Percentiles rank a stretch among this genome's conserved stretches.
These are phyloP conservation scores for Pichia norvegensis DNA, from an alignment of 1,139 yeast species.

Conservation along the genomic window DNA sequence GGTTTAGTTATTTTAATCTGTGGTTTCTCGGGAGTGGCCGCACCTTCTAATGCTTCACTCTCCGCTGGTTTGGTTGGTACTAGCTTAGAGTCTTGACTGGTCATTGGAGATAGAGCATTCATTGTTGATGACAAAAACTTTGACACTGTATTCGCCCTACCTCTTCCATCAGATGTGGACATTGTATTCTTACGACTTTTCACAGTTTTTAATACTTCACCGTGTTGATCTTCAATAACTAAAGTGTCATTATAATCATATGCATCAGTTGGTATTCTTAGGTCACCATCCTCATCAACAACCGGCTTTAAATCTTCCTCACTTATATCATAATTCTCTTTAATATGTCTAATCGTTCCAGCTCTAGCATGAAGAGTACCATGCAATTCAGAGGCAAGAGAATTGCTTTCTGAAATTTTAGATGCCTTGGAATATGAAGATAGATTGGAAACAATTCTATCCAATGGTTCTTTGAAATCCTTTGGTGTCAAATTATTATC, in stretches of 20 bases:
- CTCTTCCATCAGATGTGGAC: constrained; percentile 6
- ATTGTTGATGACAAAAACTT: constrained; percentile 10
- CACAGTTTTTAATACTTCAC: constrained; percentile 51
- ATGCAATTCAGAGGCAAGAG: constrained; percentile 1
- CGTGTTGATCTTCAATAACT: constrained; percentile 73
- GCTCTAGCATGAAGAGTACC: constrained; percentile 13
- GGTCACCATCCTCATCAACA: constrained; percentile 24
- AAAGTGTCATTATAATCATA: constrained; percentile 66
- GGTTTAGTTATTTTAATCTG: background rate
- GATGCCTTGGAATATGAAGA: constrained; percentile 3
- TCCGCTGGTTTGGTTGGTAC: background rate
- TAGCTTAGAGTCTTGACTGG: background rate
- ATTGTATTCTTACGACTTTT: constrained; percentile 11
- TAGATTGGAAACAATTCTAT: constrained; percentile 8
- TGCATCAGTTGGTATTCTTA: constrained; percentile 39
- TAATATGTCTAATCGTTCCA: constrained; percentile 13
- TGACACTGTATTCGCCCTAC: constrained; percentile 9
- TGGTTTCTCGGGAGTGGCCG: background rate
- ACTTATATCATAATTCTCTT: constrained; percentile 14
- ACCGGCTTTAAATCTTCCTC: constrained; percentile 21
- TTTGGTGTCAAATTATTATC: background rate
- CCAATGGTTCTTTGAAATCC: constrained; percentile 6
- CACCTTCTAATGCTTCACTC: background rate
- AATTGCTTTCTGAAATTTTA: background rate
- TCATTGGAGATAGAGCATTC: constrained; percentile 3